These are phyloP conservation scores for Xylaria sp. DNA, from an alignment of 2,329 filamentous ascomycete genomes.

Conservation along the genomic window DNA sequence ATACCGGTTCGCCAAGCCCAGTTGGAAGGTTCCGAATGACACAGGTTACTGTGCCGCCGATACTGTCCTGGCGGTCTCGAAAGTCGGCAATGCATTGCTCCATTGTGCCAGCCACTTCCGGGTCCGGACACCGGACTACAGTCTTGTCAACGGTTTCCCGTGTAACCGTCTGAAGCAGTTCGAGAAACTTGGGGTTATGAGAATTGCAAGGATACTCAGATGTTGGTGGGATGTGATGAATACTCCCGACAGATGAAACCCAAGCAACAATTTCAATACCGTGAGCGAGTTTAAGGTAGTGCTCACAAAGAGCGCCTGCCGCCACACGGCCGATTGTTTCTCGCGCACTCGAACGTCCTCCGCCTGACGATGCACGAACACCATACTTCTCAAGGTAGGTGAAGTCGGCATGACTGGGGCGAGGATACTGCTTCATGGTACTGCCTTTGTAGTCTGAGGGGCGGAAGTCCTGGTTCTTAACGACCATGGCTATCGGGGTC, in stretches of 20 bases:
- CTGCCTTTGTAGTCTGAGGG: slow-evolving; percentile 15
- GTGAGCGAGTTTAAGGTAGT: slow-evolving; percentile 31
- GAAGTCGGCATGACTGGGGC: slow-evolving; percentile 24
- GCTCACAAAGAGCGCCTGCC: slow-evolving; percentile 27
- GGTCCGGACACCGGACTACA: slow-evolving; percentile 87
- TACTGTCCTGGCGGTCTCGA: slow-evolving; percentile 84
- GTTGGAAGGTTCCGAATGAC: slow-evolving; percentile 87
- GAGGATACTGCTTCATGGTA: slow-evolving; percentile 22
- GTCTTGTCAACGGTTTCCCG: slow-evolving; percentile 83
- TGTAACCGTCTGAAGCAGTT: slow-evolving; percentile 77
- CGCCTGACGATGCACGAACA: slow-evolving; percentile 21
- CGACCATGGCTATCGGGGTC: slow-evolving; percentile 18
- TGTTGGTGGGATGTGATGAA: slow-evolving; percentile 30
- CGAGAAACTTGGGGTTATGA: slow-evolving; percentile 55
- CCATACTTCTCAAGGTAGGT: slow-evolving; percentile 34
- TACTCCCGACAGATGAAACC: slow-evolving; percentile 27
- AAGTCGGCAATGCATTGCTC: slow-evolving; percentile 80
- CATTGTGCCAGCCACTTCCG: slow-evolving; percentile 73
- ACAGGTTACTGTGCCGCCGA: slow-evolving; percentile 94
- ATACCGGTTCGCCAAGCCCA: slow-evolving; percentile 91
- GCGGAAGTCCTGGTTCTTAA: slow-evolving; percentile 16
- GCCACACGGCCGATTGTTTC: slow-evolving; percentile 36
- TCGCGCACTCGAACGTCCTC: slow-evolving; percentile 26
- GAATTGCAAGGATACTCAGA: slow-evolving; percentile 17
- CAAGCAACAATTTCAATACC: slow-evolving; percentile 31